Evolutionary conservation across 2,329 filamentous ascomycete genomes (phyloP).

Genomic region (Fusarium kyushuense): DNA sequence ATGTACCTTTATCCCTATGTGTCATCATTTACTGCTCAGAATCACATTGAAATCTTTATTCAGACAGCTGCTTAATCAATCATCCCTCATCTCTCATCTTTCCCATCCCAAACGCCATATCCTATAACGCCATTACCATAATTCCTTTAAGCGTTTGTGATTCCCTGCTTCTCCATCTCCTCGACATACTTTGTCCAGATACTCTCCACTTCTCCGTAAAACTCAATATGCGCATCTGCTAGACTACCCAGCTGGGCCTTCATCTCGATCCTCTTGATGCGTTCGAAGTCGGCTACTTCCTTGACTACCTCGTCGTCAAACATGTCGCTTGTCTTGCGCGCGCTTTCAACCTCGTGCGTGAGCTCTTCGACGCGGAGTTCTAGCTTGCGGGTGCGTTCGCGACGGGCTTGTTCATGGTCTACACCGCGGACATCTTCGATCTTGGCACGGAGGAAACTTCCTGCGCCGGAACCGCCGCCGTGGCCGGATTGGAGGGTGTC

Average conservation of each 20-base stretch:
- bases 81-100: constrained; percentile 21
- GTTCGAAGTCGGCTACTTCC: constrained; percentile 93
- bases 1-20: background rate
- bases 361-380: constrained; percentile 94
- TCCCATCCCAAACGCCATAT: constrained; percentile 37
- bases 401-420: constrained; percentile 90
- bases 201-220: constrained; percentile 82
- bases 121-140: constrained; percentile 29
- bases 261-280: constrained; percentile 95
- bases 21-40: background rate
- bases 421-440: constrained; percentile 97
- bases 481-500: constrained; percentile 79
- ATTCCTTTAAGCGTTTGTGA: constrained; percentile 22
- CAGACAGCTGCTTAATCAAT: constrained; percentile 15
- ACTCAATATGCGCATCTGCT: constrained; percentile 86
- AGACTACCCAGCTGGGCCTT: constrained; percentile 85
- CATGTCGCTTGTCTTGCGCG: constrained; percentile 87
- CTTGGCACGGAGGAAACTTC: constrained; percentile 90
- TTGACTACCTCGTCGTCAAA: constrained; percentile 97
- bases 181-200: constrained; percentile 92
- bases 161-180: constrained; percentile 81
- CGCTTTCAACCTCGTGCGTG: constrained; percentile 87
- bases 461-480: constrained; percentile 73
- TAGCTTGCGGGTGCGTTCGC: constrained; percentile 88
- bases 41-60: background rate